Percentiles rank a stretch among this genome's conserved stretches.
phyloP scores from a whole-genome alignment of 108 stramenopile genomes.

The Fragilariopsis cylindrus region DNA sequence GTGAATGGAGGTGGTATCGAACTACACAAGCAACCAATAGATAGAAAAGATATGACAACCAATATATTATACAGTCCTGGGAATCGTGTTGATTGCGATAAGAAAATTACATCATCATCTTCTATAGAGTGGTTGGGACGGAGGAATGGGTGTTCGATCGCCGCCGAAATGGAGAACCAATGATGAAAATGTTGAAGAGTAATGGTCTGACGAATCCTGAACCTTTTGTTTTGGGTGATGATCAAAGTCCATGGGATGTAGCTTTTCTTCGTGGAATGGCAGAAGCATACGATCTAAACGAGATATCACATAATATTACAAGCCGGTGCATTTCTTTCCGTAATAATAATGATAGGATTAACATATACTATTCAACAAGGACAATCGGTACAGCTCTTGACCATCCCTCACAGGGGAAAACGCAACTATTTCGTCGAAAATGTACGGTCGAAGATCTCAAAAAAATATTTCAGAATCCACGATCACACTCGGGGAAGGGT shows the following conservation, averaged over 20 bases:
- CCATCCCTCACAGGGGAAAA: not conserved
- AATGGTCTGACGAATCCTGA: not conserved
- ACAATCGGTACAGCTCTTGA: not conserved
- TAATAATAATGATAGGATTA: not conserved
- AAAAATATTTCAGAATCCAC: not conserved
- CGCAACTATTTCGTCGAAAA: not conserved
- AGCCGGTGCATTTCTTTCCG: not conserved
- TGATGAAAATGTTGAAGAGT: not conserved
- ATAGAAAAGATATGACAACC: no score
- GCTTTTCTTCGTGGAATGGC: not conserved
- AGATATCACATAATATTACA: not conserved
- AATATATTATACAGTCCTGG: no score
- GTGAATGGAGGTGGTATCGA: no score
- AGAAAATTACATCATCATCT: no score
- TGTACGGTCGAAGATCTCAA: not conserved
- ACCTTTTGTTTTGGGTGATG: not conserved
- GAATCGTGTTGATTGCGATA: no score
- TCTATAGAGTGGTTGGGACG: not conserved
- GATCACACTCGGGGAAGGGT: not conserved
- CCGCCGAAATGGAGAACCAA: not conserved
- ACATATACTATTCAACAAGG: not conserved
- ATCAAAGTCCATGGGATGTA: not conserved
- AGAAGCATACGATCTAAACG: not conserved
- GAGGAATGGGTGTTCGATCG: not conserved
- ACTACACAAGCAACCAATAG: no score